These are phyloP conservation scores for Abrus pulchellus DNA, from an alignment of 306 rosid genomes.

Conservation along the genomic window DNA sequence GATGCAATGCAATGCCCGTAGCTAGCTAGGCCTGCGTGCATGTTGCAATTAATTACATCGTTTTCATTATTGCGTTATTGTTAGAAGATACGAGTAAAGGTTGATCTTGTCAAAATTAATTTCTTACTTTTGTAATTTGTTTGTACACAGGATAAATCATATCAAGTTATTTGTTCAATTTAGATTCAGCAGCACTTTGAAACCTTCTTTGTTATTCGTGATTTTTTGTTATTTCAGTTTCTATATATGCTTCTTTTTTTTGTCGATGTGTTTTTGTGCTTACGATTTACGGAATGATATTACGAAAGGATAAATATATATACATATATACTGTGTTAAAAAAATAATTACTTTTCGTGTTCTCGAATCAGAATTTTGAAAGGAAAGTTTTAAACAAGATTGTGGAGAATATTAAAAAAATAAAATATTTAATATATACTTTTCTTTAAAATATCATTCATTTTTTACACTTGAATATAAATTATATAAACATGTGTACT, in stretches of 20 bases:
- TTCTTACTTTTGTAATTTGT: background rate
- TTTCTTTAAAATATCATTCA: no score
- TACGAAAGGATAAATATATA: no score
- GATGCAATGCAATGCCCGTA: background rate
- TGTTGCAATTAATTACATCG: background rate
- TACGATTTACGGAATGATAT: background rate
- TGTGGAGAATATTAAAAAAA: no score
- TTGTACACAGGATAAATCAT: conserved; percentile 24
- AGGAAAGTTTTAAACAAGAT: no score
- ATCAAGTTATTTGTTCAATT: conserved; percentile 18
- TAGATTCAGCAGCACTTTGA: background rate
- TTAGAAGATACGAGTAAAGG: background rate
- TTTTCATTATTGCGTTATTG: background rate
- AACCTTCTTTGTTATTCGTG: background rate
- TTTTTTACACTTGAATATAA: no score
- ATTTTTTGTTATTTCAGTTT: no score
- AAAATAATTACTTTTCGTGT: no score
- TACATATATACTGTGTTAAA: no score
- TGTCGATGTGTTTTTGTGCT: background rate
- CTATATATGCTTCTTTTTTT: background rate
- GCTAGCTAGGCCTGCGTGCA: conserved; percentile 9
- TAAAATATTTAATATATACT: no score
- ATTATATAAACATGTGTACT: no score
- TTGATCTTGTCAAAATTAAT: background rate
- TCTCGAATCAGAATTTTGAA: no score